phyloP scores from a whole-genome alignment of 495 filamentous ascomycete species.

The Cenococcum geophilum region DNA sequence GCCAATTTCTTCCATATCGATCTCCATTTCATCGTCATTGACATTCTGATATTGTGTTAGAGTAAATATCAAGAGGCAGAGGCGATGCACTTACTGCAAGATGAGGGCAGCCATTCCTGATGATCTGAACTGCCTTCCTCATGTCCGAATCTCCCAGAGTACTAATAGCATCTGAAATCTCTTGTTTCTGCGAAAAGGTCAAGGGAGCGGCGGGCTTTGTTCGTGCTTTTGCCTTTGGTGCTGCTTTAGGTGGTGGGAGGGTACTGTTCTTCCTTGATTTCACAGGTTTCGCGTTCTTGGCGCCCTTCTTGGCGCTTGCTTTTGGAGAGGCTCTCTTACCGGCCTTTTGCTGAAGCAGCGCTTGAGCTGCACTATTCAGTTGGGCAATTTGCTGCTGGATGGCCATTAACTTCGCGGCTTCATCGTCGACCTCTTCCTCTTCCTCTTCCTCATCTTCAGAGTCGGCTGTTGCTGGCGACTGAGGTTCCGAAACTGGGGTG shows the following conservation, averaged over 20 bases:
- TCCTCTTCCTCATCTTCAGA: slow-evolving; percentile 57
- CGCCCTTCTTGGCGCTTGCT: slow-evolving; percentile 44
- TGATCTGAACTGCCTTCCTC: slow-evolving; percentile 76
- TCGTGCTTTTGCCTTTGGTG: slow-evolving; percentile 20
- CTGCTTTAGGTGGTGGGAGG: slow-evolving; percentile 25
- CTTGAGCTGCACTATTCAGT: slow-evolving; percentile 24
- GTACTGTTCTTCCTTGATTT: slow-evolving; percentile 47
- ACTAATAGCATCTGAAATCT: slow-evolving; percentile 74
- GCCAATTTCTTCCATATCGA: slow-evolving; percentile 82
- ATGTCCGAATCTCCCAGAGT: slow-evolving; percentile 68
- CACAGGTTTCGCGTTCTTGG: slow-evolving; percentile 37
- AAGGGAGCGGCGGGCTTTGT: slow-evolving; percentile 36
- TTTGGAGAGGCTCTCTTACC: slow-evolving; percentile 46
- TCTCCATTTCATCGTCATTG: slow-evolving; percentile 78
- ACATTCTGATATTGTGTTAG: slow-evolving; percentile 46
- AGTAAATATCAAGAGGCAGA: not conserved
- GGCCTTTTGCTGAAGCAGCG: slow-evolving; percentile 43
- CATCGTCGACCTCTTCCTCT: slow-evolving; percentile 60
- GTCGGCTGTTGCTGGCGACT: slow-evolving; percentile 43
- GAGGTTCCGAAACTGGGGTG: slow-evolving; percentile 50
- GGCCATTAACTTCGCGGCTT: slow-evolving; percentile 33
- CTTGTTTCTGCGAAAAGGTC: slow-evolving; percentile 73
- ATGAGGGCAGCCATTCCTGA: slow-evolving; percentile 76
- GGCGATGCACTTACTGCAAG: slow-evolving; percentile 51
- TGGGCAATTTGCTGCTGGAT: slow-evolving; percentile 55